Conservation (phyloP, 2,329 filamentous ascomycete genomes). For the Zasmidium angulare region DNA sequence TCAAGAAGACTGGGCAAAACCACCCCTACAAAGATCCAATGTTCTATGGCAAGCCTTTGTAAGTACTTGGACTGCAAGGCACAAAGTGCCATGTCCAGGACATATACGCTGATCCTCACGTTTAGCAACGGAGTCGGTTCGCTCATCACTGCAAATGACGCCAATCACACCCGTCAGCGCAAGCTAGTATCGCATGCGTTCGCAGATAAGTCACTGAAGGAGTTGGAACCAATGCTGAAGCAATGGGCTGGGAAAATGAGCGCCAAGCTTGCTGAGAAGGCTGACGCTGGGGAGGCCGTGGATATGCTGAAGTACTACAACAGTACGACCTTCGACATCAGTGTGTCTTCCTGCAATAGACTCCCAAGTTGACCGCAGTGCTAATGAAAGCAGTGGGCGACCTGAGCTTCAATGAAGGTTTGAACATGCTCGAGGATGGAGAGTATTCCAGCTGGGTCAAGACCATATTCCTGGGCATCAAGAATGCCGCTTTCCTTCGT, state of each 20-base stretch:
- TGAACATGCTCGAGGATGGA: conserved; percentile 31
- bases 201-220: conserved; percentile 31
- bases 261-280: conserved; percentile 24
- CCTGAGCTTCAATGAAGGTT: conserved; percentile 31
- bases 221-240: conserved; percentile 33
- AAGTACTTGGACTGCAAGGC: too few relatives aligned
- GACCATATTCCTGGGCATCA: conserved; percentile 29
- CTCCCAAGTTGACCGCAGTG: not conserved
- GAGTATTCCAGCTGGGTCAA: conserved; percentile 32
- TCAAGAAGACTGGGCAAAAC: conserved; percentile 19
- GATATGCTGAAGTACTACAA: conserved; percentile 35
- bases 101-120: too few relatives aligned
- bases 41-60: conserved; percentile 24
- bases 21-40: conserved; percentile 22
- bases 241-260: conserved; percentile 27
- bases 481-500: conserved; percentile 16
- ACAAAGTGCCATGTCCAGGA: too few relatives aligned
- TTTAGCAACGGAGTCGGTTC: conserved; percentile 22
- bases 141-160: conserved; percentile 28
- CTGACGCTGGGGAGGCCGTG: conserved; percentile 17
- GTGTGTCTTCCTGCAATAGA: not conserved
- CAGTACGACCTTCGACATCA: conserved; percentile 28
- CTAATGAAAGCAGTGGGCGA: conserved; percentile 29
- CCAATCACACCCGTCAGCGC: conserved; percentile 27
- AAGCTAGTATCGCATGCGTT: conserved; percentile 31